Conservation (phyloP, 495 filamentous ascomycete genomes). For the Hyaloscypha finlandica region DNA sequence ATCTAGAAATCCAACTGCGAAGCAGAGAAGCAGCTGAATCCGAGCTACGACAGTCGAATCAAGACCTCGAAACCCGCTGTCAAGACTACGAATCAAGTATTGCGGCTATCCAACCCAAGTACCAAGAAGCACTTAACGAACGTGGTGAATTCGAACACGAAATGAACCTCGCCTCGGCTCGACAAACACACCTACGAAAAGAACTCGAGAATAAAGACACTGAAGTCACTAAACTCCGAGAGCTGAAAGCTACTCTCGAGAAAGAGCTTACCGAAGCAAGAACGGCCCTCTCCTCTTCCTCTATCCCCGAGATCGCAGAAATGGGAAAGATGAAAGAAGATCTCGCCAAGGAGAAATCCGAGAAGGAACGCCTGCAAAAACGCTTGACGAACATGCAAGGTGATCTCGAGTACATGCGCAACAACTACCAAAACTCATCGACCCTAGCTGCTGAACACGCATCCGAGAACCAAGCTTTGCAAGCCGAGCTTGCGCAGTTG, state of each 20-base stretch:
- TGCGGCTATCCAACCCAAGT: constrained; percentile 26
- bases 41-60: constrained; percentile 17
- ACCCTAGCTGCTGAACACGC: constrained; percentile 11
- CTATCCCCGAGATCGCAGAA: constrained; percentile 25
- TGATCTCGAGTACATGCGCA: constrained; percentile 27
- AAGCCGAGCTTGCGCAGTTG: constrained; percentile 6
- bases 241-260: constrained; percentile 13
- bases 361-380: constrained; percentile 28
- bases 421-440: constrained; percentile 30
- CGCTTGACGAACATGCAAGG: constrained; percentile 5
- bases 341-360: neutral
- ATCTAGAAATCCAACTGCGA: constrained; percentile 21
- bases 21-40: constrained; percentile 17
- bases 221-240: constrained; percentile 22
- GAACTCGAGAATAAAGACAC: constrained; percentile 19
- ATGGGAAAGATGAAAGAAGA: constrained; percentile 17
- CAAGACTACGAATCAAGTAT: constrained; percentile 23
- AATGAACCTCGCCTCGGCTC: neutral
- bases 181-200: constrained; percentile 5
- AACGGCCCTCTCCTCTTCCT: constrained; percentile 5
- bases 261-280: constrained; percentile 20
- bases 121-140: constrained; percentile 33
- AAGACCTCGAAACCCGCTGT: constrained; percentile 13
- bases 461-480: constrained; percentile 12
- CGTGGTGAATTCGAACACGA: constrained; percentile 25